phyloP scores from a whole-genome alignment of 202 grass and related monocot species.

The Brachypodium distachyon region DNA sequence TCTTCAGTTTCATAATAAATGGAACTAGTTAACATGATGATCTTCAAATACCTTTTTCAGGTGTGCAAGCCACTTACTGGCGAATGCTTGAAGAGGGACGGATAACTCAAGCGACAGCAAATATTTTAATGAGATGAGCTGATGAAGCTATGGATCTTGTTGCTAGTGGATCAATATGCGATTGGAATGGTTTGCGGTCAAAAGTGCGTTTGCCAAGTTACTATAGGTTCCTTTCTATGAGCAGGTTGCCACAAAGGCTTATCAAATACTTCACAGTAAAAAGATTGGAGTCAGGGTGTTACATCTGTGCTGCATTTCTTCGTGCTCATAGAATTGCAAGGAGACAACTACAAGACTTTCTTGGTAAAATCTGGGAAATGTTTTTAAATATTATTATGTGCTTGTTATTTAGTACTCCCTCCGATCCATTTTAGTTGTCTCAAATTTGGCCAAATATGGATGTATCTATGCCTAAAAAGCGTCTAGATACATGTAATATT shows the following conservation, averaged over 20 bases:
- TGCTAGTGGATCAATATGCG: slow-evolving; percentile 44
- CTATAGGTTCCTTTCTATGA: slow-evolving; percentile 59
- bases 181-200: slow-evolving; percentile 74
- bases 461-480: no score
- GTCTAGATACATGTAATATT: no score
- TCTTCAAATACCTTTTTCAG: slow-evolving; percentile 25
- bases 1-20: background rate
- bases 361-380: slow-evolving; percentile 44
- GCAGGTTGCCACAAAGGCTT: slow-evolving; percentile 57
- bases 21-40: background rate
- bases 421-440: no score
- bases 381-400: background rate
- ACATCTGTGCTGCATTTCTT: slow-evolving; percentile 86
- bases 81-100: slow-evolving; percentile 90
- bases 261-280: slow-evolving; percentile 79
- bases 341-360: slow-evolving; percentile 71
- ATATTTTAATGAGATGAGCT: slow-evolving; percentile 75
- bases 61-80: slow-evolving; percentile 91
- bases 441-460: no score
- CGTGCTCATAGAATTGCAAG: slow-evolving; percentile 78
- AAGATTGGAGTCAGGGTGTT: slow-evolving; percentile 73
- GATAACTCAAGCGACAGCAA: slow-evolving; percentile 68
- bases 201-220: slow-evolving; percentile 64
- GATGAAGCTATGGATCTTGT: slow-evolving; percentile 95
- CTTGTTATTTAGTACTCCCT: background rate